Percentiles rank a stretch among this genome's conserved stretches.
phyloP scores from a whole-genome alignment of 1,139 yeast species.

The Zygosaccharomyces pseudobailii region DNA sequence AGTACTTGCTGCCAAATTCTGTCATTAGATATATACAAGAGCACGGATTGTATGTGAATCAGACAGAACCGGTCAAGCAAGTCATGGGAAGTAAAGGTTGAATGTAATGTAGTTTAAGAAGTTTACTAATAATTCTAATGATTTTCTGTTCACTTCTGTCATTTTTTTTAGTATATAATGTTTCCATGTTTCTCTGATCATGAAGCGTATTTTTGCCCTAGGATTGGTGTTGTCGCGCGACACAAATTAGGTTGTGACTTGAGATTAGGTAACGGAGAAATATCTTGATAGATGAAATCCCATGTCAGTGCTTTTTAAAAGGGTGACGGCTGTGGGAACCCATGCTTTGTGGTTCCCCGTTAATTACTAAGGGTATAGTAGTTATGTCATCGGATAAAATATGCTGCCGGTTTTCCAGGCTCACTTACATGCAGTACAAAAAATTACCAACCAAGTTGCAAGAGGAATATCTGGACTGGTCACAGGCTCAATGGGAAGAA shows the following conservation, averaged over 20 bases:
- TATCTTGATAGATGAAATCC: neutral
- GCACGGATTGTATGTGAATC: constrained; percentile 76
- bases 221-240: constrained; percentile 2
- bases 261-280: neutral
- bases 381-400: constrained; percentile 1
- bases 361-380: neutral
- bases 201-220: neutral
- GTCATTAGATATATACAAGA: constrained; percentile 94
- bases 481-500: constrained; percentile 12
- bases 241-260: neutral
- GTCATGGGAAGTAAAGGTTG: constrained; percentile 53
- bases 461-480: constrained; percentile 15
- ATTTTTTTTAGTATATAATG: no score
- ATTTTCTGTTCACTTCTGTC: neutral
- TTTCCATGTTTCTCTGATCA: no score
- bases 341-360: no score
- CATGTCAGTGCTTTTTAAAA: neutral
- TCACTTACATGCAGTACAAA: constrained; percentile 12
- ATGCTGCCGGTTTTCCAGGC: constrained; percentile 6
- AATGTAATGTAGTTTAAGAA: neutral
- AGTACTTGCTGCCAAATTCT: constrained; percentile 86
- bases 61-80: constrained; percentile 89
- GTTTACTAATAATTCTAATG: neutral
- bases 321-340: neutral
- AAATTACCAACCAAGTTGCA: constrained; percentile 6